Evolutionary conservation across 352 stramenopile genomes (phyloP).

Genomic region (Pythium aquatile): DNA sequence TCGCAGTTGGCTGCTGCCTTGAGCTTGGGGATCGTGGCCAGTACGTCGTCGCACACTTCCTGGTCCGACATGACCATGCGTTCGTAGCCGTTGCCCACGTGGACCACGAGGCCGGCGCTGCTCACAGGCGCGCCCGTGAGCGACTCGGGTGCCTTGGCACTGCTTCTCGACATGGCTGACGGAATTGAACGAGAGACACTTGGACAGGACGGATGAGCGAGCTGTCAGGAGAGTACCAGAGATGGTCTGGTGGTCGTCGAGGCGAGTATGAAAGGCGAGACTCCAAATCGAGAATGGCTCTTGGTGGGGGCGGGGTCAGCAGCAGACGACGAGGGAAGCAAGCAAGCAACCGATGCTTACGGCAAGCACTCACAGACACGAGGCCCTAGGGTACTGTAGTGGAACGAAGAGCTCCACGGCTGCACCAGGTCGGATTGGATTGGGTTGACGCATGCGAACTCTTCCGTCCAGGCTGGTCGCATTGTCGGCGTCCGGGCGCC

Average conservation of each 20-base stretch:
- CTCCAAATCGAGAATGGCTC: no score
- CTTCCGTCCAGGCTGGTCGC: neutral
- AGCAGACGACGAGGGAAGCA: neutral
- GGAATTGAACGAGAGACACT: neutral
- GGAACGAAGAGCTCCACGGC: neutral
- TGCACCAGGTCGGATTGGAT: neutral
- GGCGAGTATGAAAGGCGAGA: no score
- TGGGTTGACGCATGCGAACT: neutral
- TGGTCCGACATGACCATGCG: constrained; percentile 36
- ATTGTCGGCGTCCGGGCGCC: neutral
- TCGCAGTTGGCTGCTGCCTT: constrained; percentile 34
- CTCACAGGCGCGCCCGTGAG: neutral
- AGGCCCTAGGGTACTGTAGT: no score
- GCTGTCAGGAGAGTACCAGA: no score
- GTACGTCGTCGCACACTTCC: constrained; percentile 50
- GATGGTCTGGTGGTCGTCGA: no score
- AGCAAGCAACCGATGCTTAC: neutral
- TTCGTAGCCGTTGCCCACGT: constrained; percentile 15
- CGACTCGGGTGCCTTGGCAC: neutral
- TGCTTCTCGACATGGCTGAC: neutral
- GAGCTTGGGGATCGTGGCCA: constrained; percentile 56
- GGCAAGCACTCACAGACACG: neutral
- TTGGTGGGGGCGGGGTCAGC: neutral
- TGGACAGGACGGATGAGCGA: neutral
- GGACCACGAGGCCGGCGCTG: constrained; percentile 10